These are phyloP conservation scores for Funneliformis mosseae DNA, from an alignment of 192 early-diverging fungal genomes.

Conservation along the genomic window DNA sequence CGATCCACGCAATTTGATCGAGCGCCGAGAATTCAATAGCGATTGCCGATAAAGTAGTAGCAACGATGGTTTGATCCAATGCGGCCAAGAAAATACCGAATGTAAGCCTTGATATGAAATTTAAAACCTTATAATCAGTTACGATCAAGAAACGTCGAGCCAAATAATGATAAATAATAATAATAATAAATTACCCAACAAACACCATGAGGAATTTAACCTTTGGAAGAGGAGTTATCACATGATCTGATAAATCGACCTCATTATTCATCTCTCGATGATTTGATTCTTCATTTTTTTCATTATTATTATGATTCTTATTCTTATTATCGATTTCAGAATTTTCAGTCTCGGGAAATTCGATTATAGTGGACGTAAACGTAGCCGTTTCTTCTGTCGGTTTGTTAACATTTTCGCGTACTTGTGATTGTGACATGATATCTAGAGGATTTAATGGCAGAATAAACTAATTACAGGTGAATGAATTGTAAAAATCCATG, in stretches of 20 bases:
- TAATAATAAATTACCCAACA: not conserved
- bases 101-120: constrained; percentile 46
- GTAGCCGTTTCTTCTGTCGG: not conserved
- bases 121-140: not conserved
- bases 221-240: not conserved
- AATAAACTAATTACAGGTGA: no score
- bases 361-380: not conserved
- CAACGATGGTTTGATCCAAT: constrained; percentile 82
- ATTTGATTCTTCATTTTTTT: not conserved
- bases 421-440: not conserved
- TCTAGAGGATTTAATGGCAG: no score
- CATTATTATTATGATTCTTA: not conserved
- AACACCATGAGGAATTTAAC: not conserved
- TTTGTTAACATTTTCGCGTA: not conserved
- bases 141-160: not conserved
- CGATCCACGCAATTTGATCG: constrained; percentile 79
- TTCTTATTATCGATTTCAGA: not conserved
- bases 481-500: no score
- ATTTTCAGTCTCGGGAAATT: not conserved
- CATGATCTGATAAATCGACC: no score
- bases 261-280: not conserved
- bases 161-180: not conserved
- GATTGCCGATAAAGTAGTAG: constrained; percentile 73
- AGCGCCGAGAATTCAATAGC: constrained; percentile 67
- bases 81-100: constrained; percentile 71